These are phyloP conservation scores for Byssochlamys sp. DNA, from an alignment of 2,329 filamentous ascomycete genomes.

Conservation along the genomic window DNA sequence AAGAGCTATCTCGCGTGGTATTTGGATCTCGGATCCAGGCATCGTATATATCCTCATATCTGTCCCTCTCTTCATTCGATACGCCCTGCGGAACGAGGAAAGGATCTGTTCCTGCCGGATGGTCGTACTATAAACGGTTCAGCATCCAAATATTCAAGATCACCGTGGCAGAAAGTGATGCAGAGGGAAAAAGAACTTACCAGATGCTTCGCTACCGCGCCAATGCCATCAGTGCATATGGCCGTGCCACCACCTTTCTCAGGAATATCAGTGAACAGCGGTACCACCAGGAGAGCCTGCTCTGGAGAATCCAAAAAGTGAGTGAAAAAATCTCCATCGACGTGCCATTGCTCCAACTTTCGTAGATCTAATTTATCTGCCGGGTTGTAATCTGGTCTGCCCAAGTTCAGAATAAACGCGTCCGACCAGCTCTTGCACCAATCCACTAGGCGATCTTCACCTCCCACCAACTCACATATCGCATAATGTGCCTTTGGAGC, in stretches of 20 bases:
- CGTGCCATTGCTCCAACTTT: conserved; percentile 54
- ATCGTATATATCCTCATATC: conserved; percentile 23
- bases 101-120: conserved; percentile 58
- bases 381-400: conserved; percentile 42
- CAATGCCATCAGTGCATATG: conserved; percentile 53
- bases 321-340: conserved; percentile 63
- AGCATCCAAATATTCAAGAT: background rate
- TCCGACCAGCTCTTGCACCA: conserved; percentile 53
- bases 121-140: conserved; percentile 32
- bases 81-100: conserved; percentile 49
- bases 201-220: conserved; percentile 48
- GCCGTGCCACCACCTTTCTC: conserved; percentile 55
- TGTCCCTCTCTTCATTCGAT: conserved; percentile 7
- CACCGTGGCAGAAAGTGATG: background rate
- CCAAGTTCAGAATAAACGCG: conserved; percentile 61
- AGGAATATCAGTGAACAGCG: conserved; percentile 55
- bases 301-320: conserved; percentile 63
- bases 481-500: conserved; percentile 58
- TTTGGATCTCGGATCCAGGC: background rate
- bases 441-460: conserved; percentile 45
- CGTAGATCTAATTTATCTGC: conserved; percentile 41
- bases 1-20: conserved; percentile 29
- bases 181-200: conserved; percentile 10
- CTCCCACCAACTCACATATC: conserved; percentile 58
- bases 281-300: conserved; percentile 59